Base-by-base conservation (phyloP, 192 early-diverging fungal genomes). In the Entrophospora sp. region DNA sequence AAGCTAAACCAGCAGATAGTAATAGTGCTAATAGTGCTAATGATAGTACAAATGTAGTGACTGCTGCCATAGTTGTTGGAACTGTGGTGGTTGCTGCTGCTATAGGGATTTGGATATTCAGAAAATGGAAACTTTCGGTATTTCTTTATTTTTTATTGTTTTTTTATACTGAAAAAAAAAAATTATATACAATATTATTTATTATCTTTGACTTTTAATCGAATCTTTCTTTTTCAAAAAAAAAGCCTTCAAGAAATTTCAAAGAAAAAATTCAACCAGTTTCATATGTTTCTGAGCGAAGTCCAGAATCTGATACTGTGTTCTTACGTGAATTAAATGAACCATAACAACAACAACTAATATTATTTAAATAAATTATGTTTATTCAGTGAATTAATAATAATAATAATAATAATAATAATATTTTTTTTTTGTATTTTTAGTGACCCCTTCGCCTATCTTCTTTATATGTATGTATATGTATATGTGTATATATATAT, bases 91-190 rank as follows among this genome's bases (percentile, higher is more conserved):
- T 74, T 34, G 71, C 71, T 31, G 71, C 77, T 5, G 77, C 77
- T 24, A 73, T 78, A 32, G 77, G 76, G 18, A 75, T 79, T 61
- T 79, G 76, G 75, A 73, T 79, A 48, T 79, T 77, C 63, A 71
- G 75, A 71, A 79, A 79, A 69, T 79, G 76, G 75, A 79, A 79
- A 66, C 69, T 77, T 22, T 69, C 72, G 43, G 76, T 79, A 79
- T 71, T 1, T 14, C 14, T 38, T 45, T 48, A 5, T 30, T 22
- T 48, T 46, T 30, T 59, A 53, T 24, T 45, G 12, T 34, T 18
- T 32, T 22, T 53, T 30, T 32, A 32, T 49, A 0, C 7, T 32
- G n/a, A 34, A 22, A 34, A 40, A 53, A 51, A 12, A 36, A 16
- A 5, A 31, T 43, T 55, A n/a, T 2, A 56, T 28, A 37, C 13